Evolutionary conservation across 352 stramenopile genomes (phyloP), one percentile per base, ranked within the genome.

Genomic region (Phytophthora europaea): DNA sequence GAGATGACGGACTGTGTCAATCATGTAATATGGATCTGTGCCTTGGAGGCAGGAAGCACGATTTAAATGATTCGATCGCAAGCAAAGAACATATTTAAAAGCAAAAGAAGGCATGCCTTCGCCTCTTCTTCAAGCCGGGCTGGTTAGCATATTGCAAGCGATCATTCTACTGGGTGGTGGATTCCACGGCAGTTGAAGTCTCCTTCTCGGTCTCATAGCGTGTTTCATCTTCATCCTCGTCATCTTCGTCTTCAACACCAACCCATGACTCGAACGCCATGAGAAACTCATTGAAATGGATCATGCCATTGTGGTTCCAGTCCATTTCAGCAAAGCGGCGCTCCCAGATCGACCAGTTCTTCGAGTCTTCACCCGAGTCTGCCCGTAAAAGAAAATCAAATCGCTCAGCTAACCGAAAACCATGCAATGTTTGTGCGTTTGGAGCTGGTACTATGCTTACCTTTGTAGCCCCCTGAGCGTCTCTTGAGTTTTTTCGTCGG

Each of bases 211-310:
- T 60, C 12, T 51, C 56, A 36, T 48, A 9, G 43, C 10, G 47
- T 22, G n/a, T 48, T 50, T 57, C 54, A 31, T 68, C 36, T 5
- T 72, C 61, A 7, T 71, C 65, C 13, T 68, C 51, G 15, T 73
- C 61, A 0, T 73, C 72, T 12, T 93, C 83, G 6, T 92, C 79
- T 18, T 94, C 87, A 5, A 93, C 73, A 47, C 85, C 88, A 18
- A 96, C 86, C 88, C 89, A 96, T 9, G 86, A 93, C 61, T 91
- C 85, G 52, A 94, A 95, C 18, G 89, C 87, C 74, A 93, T 85
- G 40, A 96, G 78, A 59, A 96, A 96, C 70, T 96, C 88, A 58
- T 94, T 94, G 70, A 94, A 95, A 23, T 93, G 87, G 64, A 95
- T 94, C 38, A 77, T 82, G 43, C 89, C 88, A 66, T 94, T 87